Base-by-base conservation (phyloP, 169 alveolate genomes). In the Pseudocohnilembus persalinus region DNA sequence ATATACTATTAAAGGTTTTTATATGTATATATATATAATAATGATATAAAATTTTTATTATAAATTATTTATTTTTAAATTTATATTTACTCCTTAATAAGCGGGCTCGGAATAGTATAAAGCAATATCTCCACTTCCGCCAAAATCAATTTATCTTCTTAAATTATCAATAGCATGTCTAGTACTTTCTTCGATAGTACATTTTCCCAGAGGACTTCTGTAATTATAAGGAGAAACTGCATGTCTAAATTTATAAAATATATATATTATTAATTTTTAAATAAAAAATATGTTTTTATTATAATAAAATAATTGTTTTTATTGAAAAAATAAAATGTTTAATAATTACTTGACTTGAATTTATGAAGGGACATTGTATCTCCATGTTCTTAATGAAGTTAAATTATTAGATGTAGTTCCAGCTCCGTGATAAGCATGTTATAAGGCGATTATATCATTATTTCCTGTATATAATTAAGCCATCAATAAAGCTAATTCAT, bases 381-480 rank as follows among this genome's bases (percentile, higher is more conserved):
- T 27, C 49, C 85, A 64, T 11, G 68, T 49, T 49, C 68, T 49
- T 49, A 49, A 49, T 11, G 68, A 4, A 49, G 68, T 49, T 20
- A 49, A 20, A 49, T 49, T 49, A 49, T 20, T 49, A 49, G 68
- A 49, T 4, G 87, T 77, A 31, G 11, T 28, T 29, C 79, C 33
- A 73, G 31, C 64, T 20, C 87, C 87, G 32, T 82, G 87, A 73
- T 82, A 82, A 1, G 75, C 74, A 31, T 82, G 64, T 25, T 82
- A 73, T 32, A 82, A 25, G 4, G 72, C 75, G 15, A 72, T 24
- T 11, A 73, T 25, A 16, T 73, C 35, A 24, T 83, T 25, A 31
- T 73, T 83, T 28, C 72, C 33, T 27, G 93, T 86, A 84, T 85
- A 72, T 63, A 63, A 76, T 28, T 92, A 11, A n/a, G 93, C 93